These are phyloP conservation scores for Quercus parvula DNA, from an alignment of 306 rosid species.

Conservation along the genomic window DNA sequence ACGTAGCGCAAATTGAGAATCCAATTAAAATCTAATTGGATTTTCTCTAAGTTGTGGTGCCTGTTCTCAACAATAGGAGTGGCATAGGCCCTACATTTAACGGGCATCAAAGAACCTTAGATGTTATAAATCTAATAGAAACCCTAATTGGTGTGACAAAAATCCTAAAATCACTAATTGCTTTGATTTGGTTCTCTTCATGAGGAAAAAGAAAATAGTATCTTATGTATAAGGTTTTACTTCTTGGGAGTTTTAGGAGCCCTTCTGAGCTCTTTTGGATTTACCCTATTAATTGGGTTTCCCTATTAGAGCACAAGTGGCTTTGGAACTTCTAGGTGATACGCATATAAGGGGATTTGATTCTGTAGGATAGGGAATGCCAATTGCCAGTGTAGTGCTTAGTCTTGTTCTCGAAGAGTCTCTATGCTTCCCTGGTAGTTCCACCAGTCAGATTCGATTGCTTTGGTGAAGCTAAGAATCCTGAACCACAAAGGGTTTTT, in stretches of 20 bases:
- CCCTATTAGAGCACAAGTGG: not conserved
- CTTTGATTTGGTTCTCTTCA: slow-evolving; percentile 19
- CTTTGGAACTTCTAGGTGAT: slow-evolving; percentile 28
- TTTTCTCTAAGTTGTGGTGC: no score
- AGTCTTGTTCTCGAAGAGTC: slow-evolving; percentile 33
- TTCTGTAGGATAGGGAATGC: slow-evolving; percentile 38
- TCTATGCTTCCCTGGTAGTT: slow-evolving; percentile 16
- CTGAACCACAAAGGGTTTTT: slow-evolving; percentile 29
- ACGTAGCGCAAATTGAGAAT: no score
- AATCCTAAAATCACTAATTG: slow-evolving; percentile 11
- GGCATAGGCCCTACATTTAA: not conserved
- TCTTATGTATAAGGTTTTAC: slow-evolving; percentile 4
- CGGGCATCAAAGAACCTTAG: not conserved
- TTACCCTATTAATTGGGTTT: not conserved
- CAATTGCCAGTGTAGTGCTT: slow-evolving; percentile 49
- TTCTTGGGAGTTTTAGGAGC: slow-evolving; percentile 5
- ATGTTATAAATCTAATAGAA: slow-evolving; percentile 3
- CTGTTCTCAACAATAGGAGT: not conserved
- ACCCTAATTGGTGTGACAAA: slow-evolving; percentile 6
- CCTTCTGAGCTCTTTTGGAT: not conserved
- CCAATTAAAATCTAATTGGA: no score
- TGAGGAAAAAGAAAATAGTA: slow-evolving; percentile 12
- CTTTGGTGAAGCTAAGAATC: slow-evolving; percentile 77
- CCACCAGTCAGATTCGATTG: slow-evolving; percentile 47
- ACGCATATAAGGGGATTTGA: slow-evolving; percentile 32